Conservation (phyloP, 1,284 basidiomycete genomes). For the Gymnopus androsaceus region DNA sequence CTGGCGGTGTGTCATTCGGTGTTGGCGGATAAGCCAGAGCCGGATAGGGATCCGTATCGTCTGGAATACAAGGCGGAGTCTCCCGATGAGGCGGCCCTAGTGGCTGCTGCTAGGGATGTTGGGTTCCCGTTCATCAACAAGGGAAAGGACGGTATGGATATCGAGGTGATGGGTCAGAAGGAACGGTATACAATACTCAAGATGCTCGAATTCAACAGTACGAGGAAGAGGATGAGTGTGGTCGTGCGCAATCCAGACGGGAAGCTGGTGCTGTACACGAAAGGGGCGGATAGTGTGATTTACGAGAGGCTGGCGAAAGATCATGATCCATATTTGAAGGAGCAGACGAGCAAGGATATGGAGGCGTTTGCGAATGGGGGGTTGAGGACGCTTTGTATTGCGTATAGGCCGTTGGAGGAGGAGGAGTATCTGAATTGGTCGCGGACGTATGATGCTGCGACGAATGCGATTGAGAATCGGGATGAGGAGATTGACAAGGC, state of each 20-base stretch:
- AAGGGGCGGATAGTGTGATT: conserved; percentile 96
- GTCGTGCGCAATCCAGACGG: conserved; percentile 85
- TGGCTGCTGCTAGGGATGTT: conserved; percentile 87
- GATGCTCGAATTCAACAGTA: conserved; percentile 91
- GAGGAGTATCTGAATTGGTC: conserved; percentile 86
- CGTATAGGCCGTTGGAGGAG: conserved; percentile 79
- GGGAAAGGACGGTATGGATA: conserved; percentile 77
- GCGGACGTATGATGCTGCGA: conserved; percentile 80
- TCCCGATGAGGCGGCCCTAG: conserved; percentile 95
- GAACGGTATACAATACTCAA: conserved; percentile 84
- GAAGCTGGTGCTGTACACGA: conserved; percentile 84
- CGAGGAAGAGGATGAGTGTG: conserved; percentile 93
- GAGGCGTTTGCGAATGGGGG: conserved; percentile 94
- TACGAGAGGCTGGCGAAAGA: conserved; percentile 80
- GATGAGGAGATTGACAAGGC: conserved; percentile 92
- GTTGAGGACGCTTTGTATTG: conserved; percentile 90
- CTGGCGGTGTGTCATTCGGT: conserved; percentile 93
- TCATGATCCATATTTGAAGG: conserved; percentile 77
- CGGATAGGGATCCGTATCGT: conserved; percentile 60
- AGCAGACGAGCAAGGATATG: conserved; percentile 82
- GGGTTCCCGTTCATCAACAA: conserved; percentile 90
- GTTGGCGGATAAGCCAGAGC: conserved; percentile 75
- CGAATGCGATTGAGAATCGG: conserved; percentile 72
- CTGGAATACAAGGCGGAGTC: conserved; percentile 95
- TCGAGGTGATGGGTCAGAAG: conserved; percentile 88